Conservation (phyloP, 305 asterid genomes). For the Fraxinus albicans region DNA sequence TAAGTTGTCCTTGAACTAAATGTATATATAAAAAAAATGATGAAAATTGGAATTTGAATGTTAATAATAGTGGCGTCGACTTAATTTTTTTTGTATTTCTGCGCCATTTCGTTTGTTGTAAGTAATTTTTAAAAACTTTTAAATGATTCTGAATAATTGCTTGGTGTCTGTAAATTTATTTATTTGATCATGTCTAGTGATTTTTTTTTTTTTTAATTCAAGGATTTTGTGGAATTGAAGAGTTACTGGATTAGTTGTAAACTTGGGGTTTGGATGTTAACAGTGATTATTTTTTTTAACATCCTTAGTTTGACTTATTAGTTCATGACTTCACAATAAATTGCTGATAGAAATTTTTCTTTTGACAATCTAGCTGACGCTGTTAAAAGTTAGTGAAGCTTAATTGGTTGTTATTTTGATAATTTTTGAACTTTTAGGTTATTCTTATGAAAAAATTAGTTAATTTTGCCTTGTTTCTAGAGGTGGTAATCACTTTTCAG, state of each 20-base stretch:
- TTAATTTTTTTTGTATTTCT: neutral
- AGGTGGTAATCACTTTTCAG: neutral
- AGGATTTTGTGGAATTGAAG: neutral
- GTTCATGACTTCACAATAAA: neutral
- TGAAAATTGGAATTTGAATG: neutral
- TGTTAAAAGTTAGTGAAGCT: neutral
- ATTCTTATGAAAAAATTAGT: neutral
- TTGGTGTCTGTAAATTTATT: conserved; percentile 9
- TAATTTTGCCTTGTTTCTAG: neutral
- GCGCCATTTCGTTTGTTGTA: neutral
- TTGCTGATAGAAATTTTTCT: neutral
- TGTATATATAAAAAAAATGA: neutral
- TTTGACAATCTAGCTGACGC: neutral
- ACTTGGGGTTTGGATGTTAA: neutral
- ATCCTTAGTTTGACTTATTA: neutral
- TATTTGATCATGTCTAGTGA: neutral
- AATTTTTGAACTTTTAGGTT: neutral
- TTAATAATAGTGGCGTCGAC: neutral
- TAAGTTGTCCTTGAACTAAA: neutral
- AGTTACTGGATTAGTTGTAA: neutral
- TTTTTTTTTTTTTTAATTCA: neutral
- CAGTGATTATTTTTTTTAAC: neutral
- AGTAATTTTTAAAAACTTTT: neutral
- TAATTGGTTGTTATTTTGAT: neutral
- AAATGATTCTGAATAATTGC: conserved; percentile 11